Base-by-base conservation (phyloP, 1,139 yeast genomes). In the Arxiozyma slooffiae region DNA sequence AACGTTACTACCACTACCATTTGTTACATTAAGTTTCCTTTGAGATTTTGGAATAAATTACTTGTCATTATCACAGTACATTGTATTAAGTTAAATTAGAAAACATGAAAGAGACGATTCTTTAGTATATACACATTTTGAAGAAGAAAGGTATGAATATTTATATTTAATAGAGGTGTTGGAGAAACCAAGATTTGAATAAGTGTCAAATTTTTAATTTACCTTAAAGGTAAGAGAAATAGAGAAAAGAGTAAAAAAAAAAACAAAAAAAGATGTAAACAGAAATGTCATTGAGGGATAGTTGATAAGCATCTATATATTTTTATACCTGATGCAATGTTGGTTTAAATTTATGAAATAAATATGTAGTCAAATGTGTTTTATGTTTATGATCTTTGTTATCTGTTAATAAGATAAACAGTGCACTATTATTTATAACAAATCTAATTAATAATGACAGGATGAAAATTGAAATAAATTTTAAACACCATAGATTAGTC, bases 31-130 rank as follows among this genome's bases (percentile, higher is more conserved):
- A 30, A 75, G 79, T 46, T 80, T 82, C 51, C 72, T 85, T 63
- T 88, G 88, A 81, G 85, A 84, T 60, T 90, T 88, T 64, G 88
- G 90, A 63, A 80, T 80, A 55, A 83, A 82, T 59, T 86, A 87
- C 58, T 74, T 82, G 44, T 97, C 97, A 0, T 71, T 92, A 50
- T 80, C 90, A 5, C 78, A 80, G 53, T 90, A 85, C 64, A 90
- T 92, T 63, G 97, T 97, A 0, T 72, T 92, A 51, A 76, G 95
- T 49, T 81, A 86, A 0, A 79, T 81, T 39, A 65, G 71, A 44
- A 69, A 67, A 52, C 58, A 64, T 52, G 70, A 67, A 53, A 56
- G 66, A 37, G 64, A 63, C 38, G 57, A 57, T 47, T 51, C 62
- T 1, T 48, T 52, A 49, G 16, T 76, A 72, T 60, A 69, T 79